phyloP scores from a whole-genome alignment of 2,329 filamentous ascomycete genomes.

The Fusarium pilosicola region DNA sequence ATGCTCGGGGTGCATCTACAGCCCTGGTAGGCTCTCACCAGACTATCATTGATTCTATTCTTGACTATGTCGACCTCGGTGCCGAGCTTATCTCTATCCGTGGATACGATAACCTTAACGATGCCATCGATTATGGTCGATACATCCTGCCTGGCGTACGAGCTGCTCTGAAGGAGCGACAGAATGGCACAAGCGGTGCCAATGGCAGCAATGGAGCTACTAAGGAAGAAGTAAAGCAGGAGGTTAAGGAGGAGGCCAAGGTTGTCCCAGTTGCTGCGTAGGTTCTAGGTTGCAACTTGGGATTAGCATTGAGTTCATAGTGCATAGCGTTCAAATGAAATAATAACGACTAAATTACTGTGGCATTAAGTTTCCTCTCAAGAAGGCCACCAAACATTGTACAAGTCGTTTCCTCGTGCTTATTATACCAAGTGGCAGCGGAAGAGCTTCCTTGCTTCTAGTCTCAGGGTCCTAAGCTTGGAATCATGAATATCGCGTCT shows the following conservation, averaged over 20 bases:
- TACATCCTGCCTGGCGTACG: slow-evolving; percentile 64
- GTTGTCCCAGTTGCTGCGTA: slow-evolving; percentile 1
- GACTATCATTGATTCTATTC: slow-evolving; percentile 63
- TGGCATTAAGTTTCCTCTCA: background rate
- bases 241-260: background rate
- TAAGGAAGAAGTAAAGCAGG: slow-evolving; percentile 2
- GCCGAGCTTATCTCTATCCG: slow-evolving; percentile 68
- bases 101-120: slow-evolving; percentile 69
- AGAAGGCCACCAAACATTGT: too few species aligned
- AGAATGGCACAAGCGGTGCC: slow-evolving; percentile 16
- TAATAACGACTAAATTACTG: background rate
- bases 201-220: slow-evolving; percentile 4
- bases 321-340: slow-evolving; percentile 1
- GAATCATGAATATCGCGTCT: background rate
- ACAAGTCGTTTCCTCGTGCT: background rate
- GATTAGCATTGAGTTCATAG: background rate
- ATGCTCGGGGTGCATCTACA: slow-evolving; percentile 67
- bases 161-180: slow-evolving; percentile 46
- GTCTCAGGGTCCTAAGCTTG: background rate
- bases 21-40: slow-evolving; percentile 65
- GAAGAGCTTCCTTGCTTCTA: background rate
- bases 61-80: slow-evolving; percentile 67
- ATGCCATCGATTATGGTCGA: slow-evolving; percentile 68
- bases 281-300: background rate
- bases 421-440: background rate